Conservation (phyloP, 176 grass and related monocot genomes). For the Elymus sibiricus region DNA sequence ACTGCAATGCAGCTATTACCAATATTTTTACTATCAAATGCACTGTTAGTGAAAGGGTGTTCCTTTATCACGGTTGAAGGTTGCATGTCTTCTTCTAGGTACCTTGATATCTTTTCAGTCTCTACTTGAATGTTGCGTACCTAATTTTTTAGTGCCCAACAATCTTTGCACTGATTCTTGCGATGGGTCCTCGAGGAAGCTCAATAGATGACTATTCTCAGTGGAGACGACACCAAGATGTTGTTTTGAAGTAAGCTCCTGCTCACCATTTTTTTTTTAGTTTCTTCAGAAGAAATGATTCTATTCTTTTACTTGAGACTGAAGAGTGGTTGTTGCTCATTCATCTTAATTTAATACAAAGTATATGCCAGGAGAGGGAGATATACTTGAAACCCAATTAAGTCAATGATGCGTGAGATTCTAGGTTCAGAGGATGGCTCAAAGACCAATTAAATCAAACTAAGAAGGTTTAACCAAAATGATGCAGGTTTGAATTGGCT, state of each 20-base stretch:
- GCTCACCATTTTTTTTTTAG: neutral
- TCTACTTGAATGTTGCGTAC: neutral
- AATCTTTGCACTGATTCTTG: neutral
- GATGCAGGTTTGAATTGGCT: constrained; percentile 47
- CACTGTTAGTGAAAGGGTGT: neutral
- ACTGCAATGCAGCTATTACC: neutral
- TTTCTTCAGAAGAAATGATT: neutral
- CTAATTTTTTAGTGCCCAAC: neutral
- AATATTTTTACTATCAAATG: neutral
- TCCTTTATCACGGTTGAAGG: neutral
- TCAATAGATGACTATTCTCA: constrained; percentile 67
- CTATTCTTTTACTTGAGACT: constrained; percentile 2
- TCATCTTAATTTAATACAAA: neutral
- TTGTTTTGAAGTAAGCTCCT: constrained; percentile 60
- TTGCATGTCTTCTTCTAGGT: neutral
- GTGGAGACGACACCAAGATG: constrained; percentile 48
- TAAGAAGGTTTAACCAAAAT: constrained; percentile 97
- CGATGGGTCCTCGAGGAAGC: constrained; percentile 83
- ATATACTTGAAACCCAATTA: constrained; percentile 75
- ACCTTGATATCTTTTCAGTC: neutral
- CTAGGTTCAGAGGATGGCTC: constrained; percentile 55
- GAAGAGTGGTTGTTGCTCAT: neutral
- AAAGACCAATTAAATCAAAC: constrained; percentile 88
- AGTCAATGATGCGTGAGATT: constrained; percentile 82
- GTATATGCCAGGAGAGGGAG: constrained; percentile 60